Evolutionary conservation across 2,329 filamentous ascomycete species (phyloP), one percentile per base, ranked within the genome.

Genomic region (Colletotrichum spaethianum): DNA sequence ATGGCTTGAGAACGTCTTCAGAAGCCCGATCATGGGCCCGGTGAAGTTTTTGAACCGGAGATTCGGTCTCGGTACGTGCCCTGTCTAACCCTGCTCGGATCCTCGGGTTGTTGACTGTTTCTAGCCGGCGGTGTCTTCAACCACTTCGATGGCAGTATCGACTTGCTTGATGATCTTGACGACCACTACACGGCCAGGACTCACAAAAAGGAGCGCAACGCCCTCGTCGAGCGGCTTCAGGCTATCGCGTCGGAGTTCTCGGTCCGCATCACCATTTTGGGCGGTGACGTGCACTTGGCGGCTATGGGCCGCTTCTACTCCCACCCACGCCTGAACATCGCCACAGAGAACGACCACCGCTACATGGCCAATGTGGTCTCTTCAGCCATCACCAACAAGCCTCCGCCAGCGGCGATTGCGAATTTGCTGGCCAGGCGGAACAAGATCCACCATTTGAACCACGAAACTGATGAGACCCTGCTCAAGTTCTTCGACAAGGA

Each of bases 311-410:
- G 96, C 73, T 98, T 99, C 86, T 98, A 97, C 85, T 95, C 94
- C 20, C 96, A 96, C 77, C 94, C 94, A 9, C 92, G 92, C 76
- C 87, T 96, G 55, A 88, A 92, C 64, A 88, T 98, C 42, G 88
- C 94, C 0, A 93, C 92, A 67, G 93, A 96, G 79, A 88, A 92
- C 71, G 96, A 99, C 81, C 93, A 94, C 80, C 91, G 96, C 67
- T 98, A 98, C 82, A 98, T 99, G 91, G 93, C 92, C 62, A 99
- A 99, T 78, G 89, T 99, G 26, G 89, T 98, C 64, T 97, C 95
- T 7, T 98, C 95, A 0, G 95, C 95, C 40, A 98, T 99, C 78
- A 95, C 97, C 75, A 98, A 99, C 80, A 96, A 96, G 77, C 96
- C 96, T 2, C 94, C 95, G 18, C 94, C 96, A 1, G 91, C 93